Percentiles rank a stretch among this genome's conserved stretches.
phyloP scores from a whole-genome alignment of 2,329 filamentous ascomycete species.

The Cordyceps fumosorosea region DNA sequence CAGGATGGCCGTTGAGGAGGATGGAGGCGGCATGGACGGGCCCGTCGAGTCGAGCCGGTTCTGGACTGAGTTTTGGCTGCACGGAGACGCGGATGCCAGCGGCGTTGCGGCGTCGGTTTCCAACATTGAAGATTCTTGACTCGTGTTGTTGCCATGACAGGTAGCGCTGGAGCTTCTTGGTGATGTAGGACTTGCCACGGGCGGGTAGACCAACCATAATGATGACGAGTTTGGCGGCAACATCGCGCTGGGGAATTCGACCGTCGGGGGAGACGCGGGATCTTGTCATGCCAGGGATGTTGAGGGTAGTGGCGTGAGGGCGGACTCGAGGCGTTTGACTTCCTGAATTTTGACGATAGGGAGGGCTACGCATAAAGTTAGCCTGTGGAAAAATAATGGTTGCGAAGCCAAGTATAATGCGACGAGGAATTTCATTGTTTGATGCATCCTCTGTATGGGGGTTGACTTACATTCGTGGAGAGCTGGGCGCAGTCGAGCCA shows the following conservation, averaged over 20 bases:
- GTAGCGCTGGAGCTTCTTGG: conserved; percentile 94
- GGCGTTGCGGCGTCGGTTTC: conserved; percentile 77
- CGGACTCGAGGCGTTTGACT: conserved; percentile 70
- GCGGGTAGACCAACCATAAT: conserved; percentile 97
- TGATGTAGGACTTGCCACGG: conserved; percentile 96
- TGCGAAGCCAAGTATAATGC: not conserved
- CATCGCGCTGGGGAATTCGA: conserved; percentile 85
- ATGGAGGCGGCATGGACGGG: conserved; percentile 50
- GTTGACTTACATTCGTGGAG: conserved; percentile 49
- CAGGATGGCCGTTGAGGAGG: conserved; percentile 46
- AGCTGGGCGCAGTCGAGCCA: conserved; percentile 51
- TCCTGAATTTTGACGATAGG: conserved; percentile 67
- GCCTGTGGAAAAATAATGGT: not conserved
- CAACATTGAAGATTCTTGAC: conserved; percentile 94
- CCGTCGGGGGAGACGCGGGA: conserved; percentile 95
- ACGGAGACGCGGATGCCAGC: conserved; percentile 48
- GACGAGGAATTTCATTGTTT: not conserved
- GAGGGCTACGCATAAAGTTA: conserved; percentile 43
- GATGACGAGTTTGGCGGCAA: conserved; percentile 93
- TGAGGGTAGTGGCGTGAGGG: conserved; percentile 85
- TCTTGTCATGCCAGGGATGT: conserved; percentile 92
- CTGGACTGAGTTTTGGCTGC: conserved; percentile 26
- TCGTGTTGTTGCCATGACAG: conserved; percentile 97
- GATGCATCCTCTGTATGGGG: not conserved
- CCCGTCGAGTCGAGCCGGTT: conserved; percentile 34